phyloP scores from a whole-genome alignment of 495 filamentous ascomycete genomes.

The Cercophora samala region DNA sequence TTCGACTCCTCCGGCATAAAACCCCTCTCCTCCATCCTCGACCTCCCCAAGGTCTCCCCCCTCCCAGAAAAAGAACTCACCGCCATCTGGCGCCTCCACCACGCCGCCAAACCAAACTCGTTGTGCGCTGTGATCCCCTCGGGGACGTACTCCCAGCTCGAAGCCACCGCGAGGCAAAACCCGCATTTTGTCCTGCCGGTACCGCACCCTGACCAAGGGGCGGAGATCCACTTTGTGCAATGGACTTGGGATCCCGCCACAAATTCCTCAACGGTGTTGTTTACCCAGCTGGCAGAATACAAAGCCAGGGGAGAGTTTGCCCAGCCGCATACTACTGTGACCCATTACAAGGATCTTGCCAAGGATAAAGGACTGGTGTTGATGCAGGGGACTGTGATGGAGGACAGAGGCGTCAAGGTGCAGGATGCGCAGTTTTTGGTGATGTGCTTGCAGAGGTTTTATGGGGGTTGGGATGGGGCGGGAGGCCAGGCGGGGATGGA shows the following conservation, averaged over 20 bases:
- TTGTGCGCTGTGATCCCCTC: conserved; percentile 79
- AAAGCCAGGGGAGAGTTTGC: conserved; percentile 87
- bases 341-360: conserved; percentile 79
- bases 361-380: conserved; percentile 72
- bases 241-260: conserved; percentile 65
- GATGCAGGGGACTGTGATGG: conserved; percentile 75
- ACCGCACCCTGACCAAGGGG: conserved; percentile 63
- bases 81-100: conserved; percentile 86
- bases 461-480: conserved; percentile 49
- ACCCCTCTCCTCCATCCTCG: conserved; percentile 76
- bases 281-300: conserved; percentile 88
- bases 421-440: conserved; percentile 82
- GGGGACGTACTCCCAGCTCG: conserved; percentile 65
- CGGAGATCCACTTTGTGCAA: conserved; percentile 80
- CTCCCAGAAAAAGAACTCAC: conserved; percentile 82
- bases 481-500: conserved; percentile 45
- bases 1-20: conserved; percentile 51
- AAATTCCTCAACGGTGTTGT: conserved; percentile 75
- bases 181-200: conserved; percentile 91
- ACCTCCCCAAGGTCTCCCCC: conserved; percentile 67
- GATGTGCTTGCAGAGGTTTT: conserved; percentile 95
- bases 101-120: conserved; percentile 63
- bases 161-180: conserved; percentile 61
- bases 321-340: conserved; percentile 87
- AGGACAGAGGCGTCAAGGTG: conserved; percentile 70